Evolutionary conservation across 106 monocot species (phyloP).

Genomic region (Dioscorea zingiberensis): DNA sequence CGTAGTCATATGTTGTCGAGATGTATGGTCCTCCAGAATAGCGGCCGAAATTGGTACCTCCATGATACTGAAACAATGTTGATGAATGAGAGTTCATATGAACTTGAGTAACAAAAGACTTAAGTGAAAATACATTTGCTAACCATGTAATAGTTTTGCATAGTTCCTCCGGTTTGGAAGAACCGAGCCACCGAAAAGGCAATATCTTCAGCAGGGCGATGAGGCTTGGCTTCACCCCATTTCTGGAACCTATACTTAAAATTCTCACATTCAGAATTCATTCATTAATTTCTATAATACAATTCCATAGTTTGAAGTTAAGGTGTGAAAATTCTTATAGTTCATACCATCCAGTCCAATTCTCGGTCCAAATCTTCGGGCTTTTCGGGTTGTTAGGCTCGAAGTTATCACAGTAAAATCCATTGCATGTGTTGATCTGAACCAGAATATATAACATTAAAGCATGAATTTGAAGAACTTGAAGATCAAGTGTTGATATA

Average conservation of each 20-base stretch:
- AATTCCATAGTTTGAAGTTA: too few species aligned
- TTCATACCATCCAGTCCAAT: constrained; percentile 34
- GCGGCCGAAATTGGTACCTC: constrained; percentile 57
- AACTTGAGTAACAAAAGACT: too few species aligned
- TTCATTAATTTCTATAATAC: too few species aligned
- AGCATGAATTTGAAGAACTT: background rate
- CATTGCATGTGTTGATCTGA: constrained; percentile 43
- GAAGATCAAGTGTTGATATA: background rate
- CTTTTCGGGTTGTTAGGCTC: constrained; percentile 13
- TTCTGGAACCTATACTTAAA: constrained; percentile 24
- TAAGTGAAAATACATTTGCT: too few species aligned
- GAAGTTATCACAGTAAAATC: constrained; percentile 26
- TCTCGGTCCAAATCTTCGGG: constrained; percentile 35
- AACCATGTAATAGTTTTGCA: constrained; percentile 59
- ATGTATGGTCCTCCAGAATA: constrained; percentile 53
- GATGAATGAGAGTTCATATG: too few species aligned
- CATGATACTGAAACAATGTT: constrained; percentile 44
- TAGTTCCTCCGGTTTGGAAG: constrained; percentile 27
- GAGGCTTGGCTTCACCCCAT: constrained; percentile 18
- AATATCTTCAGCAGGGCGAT: constrained; percentile 40
- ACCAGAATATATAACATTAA: background rate
- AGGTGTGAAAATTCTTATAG: too few species aligned
- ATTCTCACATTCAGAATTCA: too few species aligned
- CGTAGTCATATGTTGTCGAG: constrained; percentile 52
- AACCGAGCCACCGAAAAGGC: constrained; percentile 40